Evolutionary conservation across 192 early-diverging fungal species (phyloP).

Genomic region (Rhizophagus sp.): DNA sequence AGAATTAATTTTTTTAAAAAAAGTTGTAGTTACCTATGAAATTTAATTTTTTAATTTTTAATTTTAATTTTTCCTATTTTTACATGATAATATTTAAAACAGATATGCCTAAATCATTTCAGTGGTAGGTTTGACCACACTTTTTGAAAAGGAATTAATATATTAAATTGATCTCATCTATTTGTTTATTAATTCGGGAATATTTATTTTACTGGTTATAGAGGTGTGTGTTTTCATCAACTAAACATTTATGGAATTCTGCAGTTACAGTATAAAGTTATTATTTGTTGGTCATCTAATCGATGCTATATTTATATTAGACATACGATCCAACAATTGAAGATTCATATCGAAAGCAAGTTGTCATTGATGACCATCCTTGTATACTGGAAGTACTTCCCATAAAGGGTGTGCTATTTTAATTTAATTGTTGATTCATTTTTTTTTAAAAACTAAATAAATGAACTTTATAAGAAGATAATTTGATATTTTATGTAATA

Average conservation of each 20-base stretch:
- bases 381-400: constrained; percentile 92
- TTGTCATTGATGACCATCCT: constrained; percentile 94
- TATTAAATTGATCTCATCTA: no score
- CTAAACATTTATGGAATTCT: not conserved
- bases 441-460: not conserved
- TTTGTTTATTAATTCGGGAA: not conserved
- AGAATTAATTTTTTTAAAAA: not conserved
- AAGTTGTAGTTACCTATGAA: not conserved
- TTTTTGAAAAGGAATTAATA: not conserved
- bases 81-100: not conserved
- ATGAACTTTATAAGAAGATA: not conserved
- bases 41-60: not conserved
- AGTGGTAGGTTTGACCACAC: constrained; percentile 48
- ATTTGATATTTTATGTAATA: not conserved
- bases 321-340: constrained; percentile 99
- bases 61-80: not conserved
- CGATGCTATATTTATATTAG: constrained; percentile 38
- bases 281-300: not conserved
- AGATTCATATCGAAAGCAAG: constrained; percentile 96
- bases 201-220: not conserved
- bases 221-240: not conserved
- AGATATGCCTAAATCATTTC: constrained; percentile 49
- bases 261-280: not conserved
- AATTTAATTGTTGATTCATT: no score
- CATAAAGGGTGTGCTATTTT: no score